phyloP scores from a whole-genome alignment of 2,329 filamentous ascomycete genomes.

The Penicillium sp. region DNA sequence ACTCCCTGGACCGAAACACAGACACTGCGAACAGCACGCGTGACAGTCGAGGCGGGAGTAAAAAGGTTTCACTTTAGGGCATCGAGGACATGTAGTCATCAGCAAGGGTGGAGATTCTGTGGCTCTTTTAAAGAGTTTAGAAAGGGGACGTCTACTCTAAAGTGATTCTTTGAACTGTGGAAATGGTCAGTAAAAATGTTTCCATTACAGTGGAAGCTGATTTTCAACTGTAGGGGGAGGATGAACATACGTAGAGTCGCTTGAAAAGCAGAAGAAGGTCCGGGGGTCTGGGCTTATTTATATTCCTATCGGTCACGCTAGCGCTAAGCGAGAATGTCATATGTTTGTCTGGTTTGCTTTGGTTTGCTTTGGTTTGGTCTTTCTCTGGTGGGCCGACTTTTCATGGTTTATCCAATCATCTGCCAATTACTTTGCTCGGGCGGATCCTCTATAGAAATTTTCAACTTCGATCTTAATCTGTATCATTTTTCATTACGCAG shows the following conservation, averaged over 20 bases:
- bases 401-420: not conserved
- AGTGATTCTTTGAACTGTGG: constrained; percentile 75
- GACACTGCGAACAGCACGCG: constrained; percentile 36
- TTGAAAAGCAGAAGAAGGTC: constrained; percentile 37
- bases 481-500: too few relatives aligned
- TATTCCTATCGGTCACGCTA: constrained; percentile 25
- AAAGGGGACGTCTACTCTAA: constrained; percentile 93
- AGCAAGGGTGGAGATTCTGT: constrained; percentile 91
- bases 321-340: constrained; percentile 28
- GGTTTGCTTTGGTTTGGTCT: not conserved
- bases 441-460: not conserved
- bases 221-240: constrained; percentile 25
- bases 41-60: constrained; percentile 47
- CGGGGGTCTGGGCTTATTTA: constrained; percentile 29
- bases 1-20: constrained; percentile 69
- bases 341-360: constrained; percentile 23
- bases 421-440: not conserved
- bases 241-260: constrained; percentile 46
- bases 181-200: constrained; percentile 24
- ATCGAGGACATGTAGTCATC: constrained; percentile 85
- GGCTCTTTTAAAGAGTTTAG: constrained; percentile 90
- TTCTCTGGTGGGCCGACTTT: not conserved
- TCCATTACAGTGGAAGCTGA: constrained; percentile 15
- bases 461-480: not conserved
- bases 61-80: constrained; percentile 81